Percentiles rank a stretch among this genome's conserved stretches.
phyloP scores from a whole-genome alignment of 148 eudicot species.

The Cornus suecica region DNA sequence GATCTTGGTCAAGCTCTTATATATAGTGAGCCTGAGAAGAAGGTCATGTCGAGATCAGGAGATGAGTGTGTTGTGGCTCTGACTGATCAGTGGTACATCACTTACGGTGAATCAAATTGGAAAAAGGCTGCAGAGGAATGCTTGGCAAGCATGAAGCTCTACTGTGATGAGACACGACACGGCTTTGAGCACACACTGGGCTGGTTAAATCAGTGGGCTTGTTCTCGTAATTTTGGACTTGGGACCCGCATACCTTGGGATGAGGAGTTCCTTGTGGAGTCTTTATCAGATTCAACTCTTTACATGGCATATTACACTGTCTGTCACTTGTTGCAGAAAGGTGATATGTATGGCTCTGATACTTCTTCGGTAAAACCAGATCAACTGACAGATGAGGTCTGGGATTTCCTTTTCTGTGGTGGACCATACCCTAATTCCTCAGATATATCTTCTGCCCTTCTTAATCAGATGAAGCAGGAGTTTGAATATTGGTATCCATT shows the following conservation, averaged over 20 bases:
- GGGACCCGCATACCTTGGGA: constrained; percentile 98
- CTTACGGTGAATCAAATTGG: constrained; percentile 81
- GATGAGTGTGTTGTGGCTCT: constrained; percentile 95
- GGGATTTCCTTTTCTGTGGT: constrained; percentile 77
- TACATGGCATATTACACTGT: constrained; percentile 97
- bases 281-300: constrained; percentile 87
- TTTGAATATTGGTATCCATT: constrained; percentile 97
- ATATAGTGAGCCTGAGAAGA: constrained; percentile 95
- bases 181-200: constrained; percentile 90
- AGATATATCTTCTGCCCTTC: constrained; percentile 42
- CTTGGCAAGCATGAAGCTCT: constrained; percentile 70
- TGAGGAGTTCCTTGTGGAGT: constrained; percentile 80
- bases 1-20: constrained; percentile 67
- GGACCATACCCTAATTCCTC: constrained; percentile 68
- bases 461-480: constrained; percentile 73
- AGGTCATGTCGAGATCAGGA: constrained; percentile 90
- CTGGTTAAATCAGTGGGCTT: constrained; percentile 97
- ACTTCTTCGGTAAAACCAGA: constrained; percentile 58
- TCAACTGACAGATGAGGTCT: constrained; percentile 79
- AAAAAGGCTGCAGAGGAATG: constrained; percentile 68
- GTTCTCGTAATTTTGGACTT: constrained; percentile 85
- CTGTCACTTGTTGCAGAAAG: constrained; percentile 70
- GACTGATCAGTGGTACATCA: constrained; percentile 95
- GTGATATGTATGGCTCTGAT: constrained; percentile 70
- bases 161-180: constrained; percentile 78